A percentile compares a stretch with the other conserved stretches of the same genome.
Evolutionary conservation across 371 early-diverging fungal species (phyloP).

Genomic region (Mortierella sp.): DNA sequence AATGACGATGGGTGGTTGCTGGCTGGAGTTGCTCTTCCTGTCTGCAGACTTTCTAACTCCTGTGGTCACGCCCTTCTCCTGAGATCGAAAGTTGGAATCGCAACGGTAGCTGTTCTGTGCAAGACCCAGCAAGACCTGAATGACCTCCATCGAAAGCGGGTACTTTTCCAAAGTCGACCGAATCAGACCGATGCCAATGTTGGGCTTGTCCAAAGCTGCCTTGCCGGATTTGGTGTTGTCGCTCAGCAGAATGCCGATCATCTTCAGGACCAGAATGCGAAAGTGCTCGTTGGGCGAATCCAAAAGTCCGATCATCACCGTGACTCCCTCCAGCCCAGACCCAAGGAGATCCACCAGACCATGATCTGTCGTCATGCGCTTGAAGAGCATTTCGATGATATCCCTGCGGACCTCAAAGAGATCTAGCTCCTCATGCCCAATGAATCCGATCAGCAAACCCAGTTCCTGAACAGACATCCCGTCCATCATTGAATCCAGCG

Average conservation of each 20-base stretch:
- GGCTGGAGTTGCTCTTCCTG: slow-evolving; percentile 1
- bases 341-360: slow-evolving; percentile 53
- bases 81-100: slow-evolving; percentile 44
- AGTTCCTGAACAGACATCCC: slow-evolving; percentile 58
- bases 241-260: slow-evolving; percentile 60
- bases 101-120: slow-evolving; percentile 58
- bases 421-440: slow-evolving; percentile 52
- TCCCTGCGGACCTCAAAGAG: slow-evolving; percentile 56
- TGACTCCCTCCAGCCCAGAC: slow-evolving; percentile 55
- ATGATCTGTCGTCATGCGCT: slow-evolving; percentile 56
- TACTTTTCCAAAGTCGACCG: slow-evolving; percentile 49
- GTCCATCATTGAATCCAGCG: slow-evolving; percentile 59
- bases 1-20: slow-evolving; percentile 7
- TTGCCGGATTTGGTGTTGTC: slow-evolving; percentile 59
- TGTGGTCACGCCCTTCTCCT: slow-evolving; percentile 18
- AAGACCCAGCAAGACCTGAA: slow-evolving; percentile 55
- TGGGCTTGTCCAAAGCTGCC: slow-evolving; percentile 52
- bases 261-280: slow-evolving; percentile 54
- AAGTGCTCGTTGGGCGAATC: slow-evolving; percentile 59
- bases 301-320: slow-evolving; percentile 53
- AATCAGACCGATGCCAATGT: slow-evolving; percentile 55
- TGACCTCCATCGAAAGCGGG: slow-evolving; percentile 58
- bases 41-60: slow-evolving; percentile 26
- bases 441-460: slow-evolving; percentile 51
- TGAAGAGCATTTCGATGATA: slow-evolving; percentile 58